These are phyloP conservation scores for Backusella mclennaniae DNA, from an alignment of 192 early-diverging fungal genomes.

Conservation along the genomic window DNA sequence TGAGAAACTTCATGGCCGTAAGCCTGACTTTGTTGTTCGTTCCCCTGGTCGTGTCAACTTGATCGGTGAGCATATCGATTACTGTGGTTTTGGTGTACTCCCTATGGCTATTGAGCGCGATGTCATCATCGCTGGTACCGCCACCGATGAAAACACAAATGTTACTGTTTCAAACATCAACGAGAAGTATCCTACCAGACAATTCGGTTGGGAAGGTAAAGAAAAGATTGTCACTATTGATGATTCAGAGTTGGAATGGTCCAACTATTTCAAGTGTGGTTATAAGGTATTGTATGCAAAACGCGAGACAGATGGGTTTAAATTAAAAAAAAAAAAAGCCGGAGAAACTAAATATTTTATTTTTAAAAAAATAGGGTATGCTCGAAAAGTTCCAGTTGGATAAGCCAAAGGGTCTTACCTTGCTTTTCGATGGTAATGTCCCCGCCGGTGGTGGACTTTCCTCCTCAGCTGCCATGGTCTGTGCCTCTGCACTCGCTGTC, in stretches of 20 bases:
- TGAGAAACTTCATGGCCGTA: conserved; percentile 46
- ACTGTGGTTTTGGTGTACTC: conserved; percentile 91
- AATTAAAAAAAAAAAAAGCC: not conserved
- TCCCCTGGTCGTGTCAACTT: conserved; percentile 92
- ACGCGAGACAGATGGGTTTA: not conserved
- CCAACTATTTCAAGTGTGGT: conserved; percentile 91
- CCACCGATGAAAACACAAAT: conserved; percentile 31
- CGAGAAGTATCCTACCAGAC: conserved; percentile 47
- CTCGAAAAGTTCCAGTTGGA: conserved; percentile 46
- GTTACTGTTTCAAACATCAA: conserved; percentile 57
- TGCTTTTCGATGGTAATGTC: conserved; percentile 77
- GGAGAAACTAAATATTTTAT: not conserved
- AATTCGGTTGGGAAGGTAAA: conserved; percentile 50
- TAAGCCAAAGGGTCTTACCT: conserved; percentile 57
- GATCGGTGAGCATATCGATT: conserved; percentile 97
- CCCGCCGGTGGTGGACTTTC: conserved; percentile 83
- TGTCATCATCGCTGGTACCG: conserved; percentile 54
- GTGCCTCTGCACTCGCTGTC: conserved; percentile 72
- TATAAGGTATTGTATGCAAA: conserved; percentile 60
- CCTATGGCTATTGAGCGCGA: conserved; percentile 93
- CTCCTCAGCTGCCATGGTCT: conserved; percentile 80
- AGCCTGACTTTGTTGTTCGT: conserved; percentile 80
- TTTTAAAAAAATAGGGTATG: conserved; percentile 41
- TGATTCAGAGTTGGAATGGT: conserved; percentile 71
- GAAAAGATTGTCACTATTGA: conserved; percentile 67